Evolutionary conservation across 768 basidiomycete species (phyloP), one percentile per base, ranked within the genome.

Genomic region (Russula sp.): DNA sequence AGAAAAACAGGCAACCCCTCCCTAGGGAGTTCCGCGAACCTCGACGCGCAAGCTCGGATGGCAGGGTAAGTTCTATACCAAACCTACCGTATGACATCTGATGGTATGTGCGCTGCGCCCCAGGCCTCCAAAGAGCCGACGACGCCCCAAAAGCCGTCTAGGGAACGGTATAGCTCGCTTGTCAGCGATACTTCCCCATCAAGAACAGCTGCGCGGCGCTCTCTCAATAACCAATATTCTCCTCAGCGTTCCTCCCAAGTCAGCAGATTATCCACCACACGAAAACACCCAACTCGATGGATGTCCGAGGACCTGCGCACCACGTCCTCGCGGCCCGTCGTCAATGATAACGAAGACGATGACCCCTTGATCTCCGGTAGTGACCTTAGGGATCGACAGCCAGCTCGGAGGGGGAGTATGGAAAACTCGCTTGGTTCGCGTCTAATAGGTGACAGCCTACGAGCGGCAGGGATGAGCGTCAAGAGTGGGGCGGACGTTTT

Each of bases 391-490:
- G 75, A 82, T 32, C 74, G 80, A 48, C 88, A 88, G 70, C 78
- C 78, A 35, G 71, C 80, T 16, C 77, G 89, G 40, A 81, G 80
- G 0, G 89, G 89, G 5, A 89, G 87, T 70, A 86, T 84, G 3
- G 90, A 91, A 74, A 88, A 82, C 70, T 77, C 84, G 8, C 71
- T 87, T 16, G 79, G 82, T 11, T 74, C 87, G 61, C 85, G 80
- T 67, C 72, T 91, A 14, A 72, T 88, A 9, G 83, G 86, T 4
- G 87, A 90, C 71, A 84, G 84, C 16, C 70, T 91, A 62, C 79
- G 85, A 53, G 87, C 88, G 0, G 88, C 89, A 0, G 90, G 89
- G 10, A 75, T 91, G 60, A 79, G 78, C 35, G 78, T 71, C 61
- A 65, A 51, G 52, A 55, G 51, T 58, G 66, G 48, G 8, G 75